Evolutionary conservation across 2,329 filamentous ascomycete genomes (phyloP), one percentile per base, ranked within the genome.

Genomic region (Bipolaris victoriae): DNA sequence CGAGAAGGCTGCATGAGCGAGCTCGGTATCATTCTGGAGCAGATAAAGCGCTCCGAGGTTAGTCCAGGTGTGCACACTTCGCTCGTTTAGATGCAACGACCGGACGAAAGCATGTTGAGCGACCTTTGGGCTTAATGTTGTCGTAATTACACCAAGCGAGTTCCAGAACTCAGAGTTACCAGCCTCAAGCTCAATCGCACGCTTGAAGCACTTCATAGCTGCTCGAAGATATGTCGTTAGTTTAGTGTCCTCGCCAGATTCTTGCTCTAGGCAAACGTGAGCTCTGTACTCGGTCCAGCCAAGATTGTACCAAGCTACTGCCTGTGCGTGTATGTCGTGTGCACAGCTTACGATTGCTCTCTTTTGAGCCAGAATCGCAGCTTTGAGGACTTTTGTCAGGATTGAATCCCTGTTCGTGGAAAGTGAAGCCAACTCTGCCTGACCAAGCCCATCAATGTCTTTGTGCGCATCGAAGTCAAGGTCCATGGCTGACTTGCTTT

Each of bases 91-190:
- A 75, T 96, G 90, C n/a, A 99, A 76, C 65, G 93, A 97, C 65
- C 96, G 85, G 11, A 97, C 90, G 67, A 99, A 94, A 0, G 95
- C 88, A 75, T 99, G 96, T 75, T 99, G 95, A 0, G 95, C 88
- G 1, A 99, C 91, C 55, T 89, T 88, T 0, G 93, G 90, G 70
- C 91, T 97, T 64, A 97, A 83, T 44, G 87, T 86, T 61, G 91
- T 93, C 2, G 95, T 97, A 24, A 91, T 92, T 3, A 98, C 91
- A 48, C 94, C 95, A 2, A 99, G 83, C 0, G 95, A 89, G 71
- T 98, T 98, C 95, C 95, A 99, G 75, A 98, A 98, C 65, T 98
- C 94, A 0, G 91, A 82, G 71, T 98, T 99, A 49, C 92, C 91
- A 6, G 93, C 90, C 76, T 99, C 96, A 1, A 97, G 83, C 77